These are phyloP conservation scores for Firmiana major DNA, from an alignment of 345 rosid genomes.

Conservation along the genomic window DNA sequence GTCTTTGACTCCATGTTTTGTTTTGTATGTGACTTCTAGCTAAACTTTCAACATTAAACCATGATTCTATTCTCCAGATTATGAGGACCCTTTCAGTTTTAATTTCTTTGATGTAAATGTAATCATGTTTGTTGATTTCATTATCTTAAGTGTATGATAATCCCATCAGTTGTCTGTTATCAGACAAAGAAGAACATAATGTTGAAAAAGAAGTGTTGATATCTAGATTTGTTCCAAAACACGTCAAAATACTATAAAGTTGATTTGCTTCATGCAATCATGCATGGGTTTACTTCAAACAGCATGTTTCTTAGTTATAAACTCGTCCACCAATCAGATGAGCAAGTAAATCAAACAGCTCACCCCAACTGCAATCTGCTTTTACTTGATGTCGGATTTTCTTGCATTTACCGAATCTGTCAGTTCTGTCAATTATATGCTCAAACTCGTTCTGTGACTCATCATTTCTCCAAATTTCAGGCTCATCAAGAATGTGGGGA, in stretches of 20 bases:
- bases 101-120: background rate
- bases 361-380: no score
- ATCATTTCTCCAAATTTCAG: background rate
- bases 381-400: no score
- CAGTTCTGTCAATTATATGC: no score
- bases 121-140: background rate
- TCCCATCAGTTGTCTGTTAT: background rate
- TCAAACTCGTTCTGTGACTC: no score
- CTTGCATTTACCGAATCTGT: no score
- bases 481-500: background rate
- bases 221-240: background rate
- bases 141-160: background rate
- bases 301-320: background rate
- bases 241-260: no score
- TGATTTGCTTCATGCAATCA: background rate
- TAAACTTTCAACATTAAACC: slow-evolving; percentile 1
- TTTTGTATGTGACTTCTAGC: background rate
- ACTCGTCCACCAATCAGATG: background rate
- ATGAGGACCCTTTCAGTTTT: background rate
- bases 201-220: background rate
- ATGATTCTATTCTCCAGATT: background rate
- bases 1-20: background rate
- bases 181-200: background rate
- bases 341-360: no score
- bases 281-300: background rate